Evolutionary conservation across 768 basidiomycete species (phyloP).

Genomic region (Floccularia luteovirens): DNA sequence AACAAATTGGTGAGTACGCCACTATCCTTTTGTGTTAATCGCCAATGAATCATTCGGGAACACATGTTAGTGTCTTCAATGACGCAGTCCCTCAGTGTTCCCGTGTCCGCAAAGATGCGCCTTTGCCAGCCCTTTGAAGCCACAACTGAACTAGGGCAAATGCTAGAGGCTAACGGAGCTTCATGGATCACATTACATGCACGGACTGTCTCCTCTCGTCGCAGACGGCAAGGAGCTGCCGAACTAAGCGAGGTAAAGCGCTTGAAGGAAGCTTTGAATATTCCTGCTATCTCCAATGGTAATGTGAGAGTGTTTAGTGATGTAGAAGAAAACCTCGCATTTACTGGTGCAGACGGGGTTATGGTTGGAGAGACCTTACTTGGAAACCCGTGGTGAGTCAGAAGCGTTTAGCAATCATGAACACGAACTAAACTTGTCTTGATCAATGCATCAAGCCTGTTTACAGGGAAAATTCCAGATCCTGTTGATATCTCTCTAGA

Average conservation of each 20-base stretch:
- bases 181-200: conserved; percentile 72
- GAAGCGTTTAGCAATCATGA: conserved; percentile 2
- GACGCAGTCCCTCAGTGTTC: conserved; percentile 53
- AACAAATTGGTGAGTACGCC: conserved; percentile 44
- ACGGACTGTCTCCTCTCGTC: conserved; percentile 60
- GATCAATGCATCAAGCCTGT: conserved; percentile 35
- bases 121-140: conserved; percentile 45
- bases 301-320: conserved; percentile 62
- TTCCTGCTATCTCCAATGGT: conserved; percentile 73
- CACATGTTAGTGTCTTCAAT: conserved; percentile 58
- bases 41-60: not conserved
- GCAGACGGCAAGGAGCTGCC: conserved; percentile 69
- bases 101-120: conserved; percentile 58
- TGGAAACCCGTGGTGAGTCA: conserved; percentile 61
- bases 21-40: not conserved
- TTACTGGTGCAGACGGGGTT: conserved; percentile 61
- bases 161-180: conserved; percentile 57
- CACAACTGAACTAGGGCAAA: conserved; percentile 48
- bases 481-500: conserved; percentile 62
- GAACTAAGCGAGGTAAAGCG: conserved; percentile 51
- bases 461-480: conserved; percentile 43
- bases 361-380: conserved; percentile 81
- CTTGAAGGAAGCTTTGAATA: conserved; percentile 39
- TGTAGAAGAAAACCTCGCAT: conserved; percentile 40
- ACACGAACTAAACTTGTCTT: not conserved